These are phyloP conservation scores for Moesziomyces sp. DNA, from an alignment of 1,284 basidiomycete genomes.

Conservation along the genomic window DNA sequence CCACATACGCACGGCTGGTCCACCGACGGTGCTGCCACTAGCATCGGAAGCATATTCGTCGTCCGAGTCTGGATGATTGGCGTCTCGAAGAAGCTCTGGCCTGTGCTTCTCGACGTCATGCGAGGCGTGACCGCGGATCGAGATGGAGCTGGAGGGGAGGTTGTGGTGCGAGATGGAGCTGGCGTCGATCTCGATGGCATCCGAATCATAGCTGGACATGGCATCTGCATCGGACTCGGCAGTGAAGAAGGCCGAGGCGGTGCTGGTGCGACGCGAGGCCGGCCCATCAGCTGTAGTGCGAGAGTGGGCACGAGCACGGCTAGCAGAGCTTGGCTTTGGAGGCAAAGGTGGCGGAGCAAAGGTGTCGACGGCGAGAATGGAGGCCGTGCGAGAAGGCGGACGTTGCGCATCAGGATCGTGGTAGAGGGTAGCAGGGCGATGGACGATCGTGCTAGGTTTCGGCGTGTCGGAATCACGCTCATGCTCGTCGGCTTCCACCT, in stretches of 20 bases:
- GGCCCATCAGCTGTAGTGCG: constrained; percentile 1
- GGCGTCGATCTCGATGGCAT: constrained; percentile 21
- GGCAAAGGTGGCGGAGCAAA: constrained; percentile 59
- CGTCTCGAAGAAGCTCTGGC: constrained; percentile 48
- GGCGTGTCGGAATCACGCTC: constrained; percentile 1
- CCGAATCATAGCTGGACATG: constrained; percentile 37
- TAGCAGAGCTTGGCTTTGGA: constrained; percentile 12
- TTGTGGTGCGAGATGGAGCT: constrained; percentile 15
- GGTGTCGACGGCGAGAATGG: constrained; percentile 43
- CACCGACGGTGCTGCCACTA: constrained; percentile 52
- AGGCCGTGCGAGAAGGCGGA: constrained; percentile 8
- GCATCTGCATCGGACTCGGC: constrained; percentile 35
- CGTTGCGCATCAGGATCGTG: constrained; percentile 16
- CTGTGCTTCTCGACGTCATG: constrained; percentile 35
- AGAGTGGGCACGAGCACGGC: background rate
- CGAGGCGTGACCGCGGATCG: constrained; percentile 4
- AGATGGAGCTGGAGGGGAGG: constrained; percentile 19
- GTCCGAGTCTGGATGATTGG: constrained; percentile 3
- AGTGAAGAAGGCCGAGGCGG: constrained; percentile 46
- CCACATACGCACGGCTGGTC: constrained; percentile 51
- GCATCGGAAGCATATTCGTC: constrained; percentile 36
- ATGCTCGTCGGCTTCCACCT: background rate
- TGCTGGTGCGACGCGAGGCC: constrained; percentile 25
- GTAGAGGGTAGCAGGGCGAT: constrained; percentile 27
- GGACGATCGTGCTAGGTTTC: constrained; percentile 14